These are phyloP conservation scores for Hirsutella minnesotensis DNA, from an alignment of 2,329 filamentous ascomycete genomes.

Conservation along the genomic window DNA sequence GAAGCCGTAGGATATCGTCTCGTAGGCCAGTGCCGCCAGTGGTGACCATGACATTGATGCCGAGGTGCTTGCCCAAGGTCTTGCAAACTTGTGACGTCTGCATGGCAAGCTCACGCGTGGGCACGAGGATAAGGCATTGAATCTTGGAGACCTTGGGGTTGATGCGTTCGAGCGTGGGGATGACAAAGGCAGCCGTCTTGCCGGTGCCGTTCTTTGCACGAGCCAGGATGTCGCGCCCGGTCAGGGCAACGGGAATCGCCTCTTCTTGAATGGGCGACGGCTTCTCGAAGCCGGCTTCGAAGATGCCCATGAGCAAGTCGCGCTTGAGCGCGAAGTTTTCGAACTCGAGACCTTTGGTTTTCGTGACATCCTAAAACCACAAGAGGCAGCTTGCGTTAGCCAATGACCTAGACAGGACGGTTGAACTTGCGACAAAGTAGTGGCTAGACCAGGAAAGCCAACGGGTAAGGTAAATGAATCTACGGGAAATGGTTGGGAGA, in stretches of 20 bases:
- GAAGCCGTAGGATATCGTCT: conserved; percentile 91
- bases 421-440: not conserved
- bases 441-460: not conserved
- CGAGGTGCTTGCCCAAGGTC: conserved; percentile 91
- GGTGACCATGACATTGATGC: conserved; percentile 98
- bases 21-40: conserved; percentile 91
- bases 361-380: conserved; percentile 75
- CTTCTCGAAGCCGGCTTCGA: conserved; percentile 97
- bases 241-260: conserved; percentile 91
- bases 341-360: conserved; percentile 94
- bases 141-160: conserved; percentile 96
- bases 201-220: conserved; percentile 97
- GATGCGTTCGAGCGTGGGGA: conserved; percentile 87
- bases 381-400: not conserved
- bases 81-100: conserved; percentile 99
- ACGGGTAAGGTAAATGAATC: not conserved
- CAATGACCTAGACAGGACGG: not conserved
- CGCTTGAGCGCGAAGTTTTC: conserved; percentile 94
- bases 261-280: conserved; percentile 99
- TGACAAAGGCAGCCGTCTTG: conserved; percentile 96
- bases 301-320: conserved; percentile 96
- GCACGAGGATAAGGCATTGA: conserved; percentile 90
- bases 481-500: not conserved
- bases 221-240: conserved; percentile 87
- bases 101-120: conserved; percentile 90